Conservation (phyloP, 192 early-diverging fungal genomes). For the Mortierella antarctica region DNA sequence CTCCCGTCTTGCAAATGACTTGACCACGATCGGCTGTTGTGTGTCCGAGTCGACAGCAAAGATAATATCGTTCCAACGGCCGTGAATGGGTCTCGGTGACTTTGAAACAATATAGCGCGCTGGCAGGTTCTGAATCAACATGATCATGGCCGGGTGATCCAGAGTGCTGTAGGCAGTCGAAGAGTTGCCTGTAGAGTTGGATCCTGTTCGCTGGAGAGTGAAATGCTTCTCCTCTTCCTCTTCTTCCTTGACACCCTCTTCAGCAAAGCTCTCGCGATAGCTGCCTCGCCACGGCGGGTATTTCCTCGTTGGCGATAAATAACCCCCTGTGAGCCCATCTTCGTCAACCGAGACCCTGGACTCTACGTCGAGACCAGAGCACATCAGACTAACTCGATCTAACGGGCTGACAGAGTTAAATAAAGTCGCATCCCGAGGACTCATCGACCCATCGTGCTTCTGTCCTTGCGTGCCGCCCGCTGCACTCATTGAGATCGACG, state of each 20-base stretch:
- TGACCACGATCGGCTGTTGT: conserved; percentile 47
- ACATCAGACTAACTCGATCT: conserved; percentile 53
- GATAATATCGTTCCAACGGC: conserved; percentile 54
- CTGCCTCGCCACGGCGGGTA: conserved; percentile 6
- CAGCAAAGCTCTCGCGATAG: neutral
- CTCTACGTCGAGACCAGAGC: conserved; percentile 19
- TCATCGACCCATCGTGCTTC: conserved; percentile 1
- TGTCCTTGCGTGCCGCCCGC: neutral
- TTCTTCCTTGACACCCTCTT: neutral
- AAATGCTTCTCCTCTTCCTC: neutral
- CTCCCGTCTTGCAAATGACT: conserved; percentile 58
- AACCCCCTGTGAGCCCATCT: neutral
- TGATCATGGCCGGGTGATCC: conserved; percentile 22
- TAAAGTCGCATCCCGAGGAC: conserved; percentile 17
- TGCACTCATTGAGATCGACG: conserved; percentile 12
- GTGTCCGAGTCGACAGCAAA: conserved; percentile 49
- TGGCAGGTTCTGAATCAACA: conserved; percentile 49
- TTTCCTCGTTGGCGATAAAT: conserved; percentile 2
- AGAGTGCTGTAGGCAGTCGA: conserved; percentile 11
- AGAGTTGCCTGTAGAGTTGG: conserved; percentile 15
- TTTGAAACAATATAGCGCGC: conserved; percentile 53
- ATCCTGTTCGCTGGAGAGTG: neutral
- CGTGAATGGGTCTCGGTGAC: conserved; percentile 43
- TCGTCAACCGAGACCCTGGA: neutral
- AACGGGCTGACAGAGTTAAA: conserved; percentile 59